Evolutionary conservation across 2,329 filamentous ascomycete species (phyloP).

Genomic region (Apiospora hydei): DNA sequence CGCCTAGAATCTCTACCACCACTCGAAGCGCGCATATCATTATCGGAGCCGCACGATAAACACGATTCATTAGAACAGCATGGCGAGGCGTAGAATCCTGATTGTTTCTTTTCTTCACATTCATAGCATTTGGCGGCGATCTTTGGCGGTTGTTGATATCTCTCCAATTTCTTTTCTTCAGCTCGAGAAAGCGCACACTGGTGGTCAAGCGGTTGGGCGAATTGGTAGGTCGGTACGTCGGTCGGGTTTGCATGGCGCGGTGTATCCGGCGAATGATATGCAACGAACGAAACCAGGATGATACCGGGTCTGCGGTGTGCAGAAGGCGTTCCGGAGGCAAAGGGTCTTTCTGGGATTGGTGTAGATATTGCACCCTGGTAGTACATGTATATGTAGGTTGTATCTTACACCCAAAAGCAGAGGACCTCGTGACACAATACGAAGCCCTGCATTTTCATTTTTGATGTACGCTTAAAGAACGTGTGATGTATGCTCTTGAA

Average conservation of each 20-base stretch:
- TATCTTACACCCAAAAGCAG: slow-evolving; percentile 11
- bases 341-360: background rate
- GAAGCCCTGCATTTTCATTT: background rate
- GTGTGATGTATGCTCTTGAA: background rate
- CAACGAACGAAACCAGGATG: slow-evolving; percentile 16
- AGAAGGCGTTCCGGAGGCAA: slow-evolving; percentile 11
- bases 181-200: background rate
- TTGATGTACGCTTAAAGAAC: background rate
- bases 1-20: slow-evolving; percentile 10
- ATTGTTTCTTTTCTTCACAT: slow-evolving; percentile 22
- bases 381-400: slow-evolving; percentile 22
- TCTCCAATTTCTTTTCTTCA: slow-evolving; percentile 2
- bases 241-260: slow-evolving; percentile 19
- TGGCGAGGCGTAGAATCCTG: slow-evolving; percentile 22
- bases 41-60: slow-evolving; percentile 3
- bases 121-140: slow-evolving; percentile 21
- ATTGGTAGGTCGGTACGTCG: slow-evolving; percentile 10
- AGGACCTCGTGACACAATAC: background rate
- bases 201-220: background rate
- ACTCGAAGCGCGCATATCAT: slow-evolving; percentile 17
- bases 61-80: slow-evolving; percentile 18
- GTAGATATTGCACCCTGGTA: slow-evolving; percentile 17
- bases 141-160: slow-evolving; percentile 9
- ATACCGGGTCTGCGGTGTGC: slow-evolving; percentile 2
- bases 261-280: slow-evolving; percentile 18